Evolutionary conservation across 192 early-diverging fungal genomes (phyloP).

Genomic region (Coemansia sp.): DNA sequence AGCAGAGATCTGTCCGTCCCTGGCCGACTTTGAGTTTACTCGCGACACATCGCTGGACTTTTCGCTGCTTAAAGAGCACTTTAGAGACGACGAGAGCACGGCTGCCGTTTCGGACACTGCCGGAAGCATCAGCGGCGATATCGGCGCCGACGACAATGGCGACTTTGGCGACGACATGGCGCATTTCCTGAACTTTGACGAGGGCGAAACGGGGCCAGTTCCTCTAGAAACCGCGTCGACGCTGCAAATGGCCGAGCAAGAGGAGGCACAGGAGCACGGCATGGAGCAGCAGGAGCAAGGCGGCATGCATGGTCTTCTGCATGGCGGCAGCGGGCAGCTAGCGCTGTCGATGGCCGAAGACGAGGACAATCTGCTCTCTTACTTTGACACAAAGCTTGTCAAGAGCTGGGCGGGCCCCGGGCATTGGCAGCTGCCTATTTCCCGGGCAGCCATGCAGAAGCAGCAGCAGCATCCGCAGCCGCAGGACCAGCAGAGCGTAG

Average conservation of each 20-base stretch:
- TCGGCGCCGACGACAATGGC: constrained; percentile 16
- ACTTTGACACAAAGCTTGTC: constrained; percentile 81
- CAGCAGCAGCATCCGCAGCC: constrained; percentile 24
- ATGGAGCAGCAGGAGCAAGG: constrained; percentile 5
- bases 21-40: constrained; percentile 68
- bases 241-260: constrained; percentile 33
- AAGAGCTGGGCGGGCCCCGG: constrained; percentile 92
- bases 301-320: constrained; percentile 9
- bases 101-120: constrained; percentile 1
- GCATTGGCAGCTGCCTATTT: constrained; percentile 75
- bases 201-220: constrained; percentile 39
- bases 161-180: constrained; percentile 45
- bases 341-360: constrained; percentile 52
- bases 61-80: constrained; percentile 55
- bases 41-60: constrained; percentile 60
- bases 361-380: constrained; percentile 70
- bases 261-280: constrained; percentile 22
- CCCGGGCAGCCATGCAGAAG: constrained; percentile 43
- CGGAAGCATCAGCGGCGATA: constrained; percentile 18
- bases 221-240: constrained; percentile 38
- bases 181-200: constrained; percentile 46
- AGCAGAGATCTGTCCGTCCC: constrained; percentile 65
- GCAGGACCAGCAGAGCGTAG: constrained; percentile 16
- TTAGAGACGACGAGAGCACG: constrained; percentile 50
- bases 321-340: constrained; percentile 21